phyloP scores from a whole-genome alignment of 371 early-diverging fungal genomes.

The Apophysomyces ossiformis region DNA sequence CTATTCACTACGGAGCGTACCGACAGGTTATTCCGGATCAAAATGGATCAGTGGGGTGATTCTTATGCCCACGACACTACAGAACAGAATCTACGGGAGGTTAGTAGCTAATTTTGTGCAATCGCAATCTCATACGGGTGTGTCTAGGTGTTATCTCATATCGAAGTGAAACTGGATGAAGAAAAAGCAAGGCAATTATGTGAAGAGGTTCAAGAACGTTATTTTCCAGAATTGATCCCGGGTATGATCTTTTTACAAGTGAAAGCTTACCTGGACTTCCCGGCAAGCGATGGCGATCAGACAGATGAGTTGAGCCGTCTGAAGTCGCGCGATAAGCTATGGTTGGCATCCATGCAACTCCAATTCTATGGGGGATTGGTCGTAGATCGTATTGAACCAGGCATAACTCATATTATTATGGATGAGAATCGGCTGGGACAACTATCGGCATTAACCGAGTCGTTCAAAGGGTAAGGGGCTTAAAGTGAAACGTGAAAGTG shows the following conservation, averaged over 20 bases:
- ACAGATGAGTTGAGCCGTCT: constrained; percentile 27
- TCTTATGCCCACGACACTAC: constrained; percentile 63
- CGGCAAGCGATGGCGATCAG: constrained; percentile 9
- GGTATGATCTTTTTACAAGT: constrained; percentile 37
- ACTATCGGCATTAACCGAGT: constrained; percentile 20
- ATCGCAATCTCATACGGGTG: constrained; percentile 8
- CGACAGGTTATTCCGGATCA: constrained; percentile 39
- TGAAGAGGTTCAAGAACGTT: constrained; percentile 29
- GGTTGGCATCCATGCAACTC: constrained; percentile 16
- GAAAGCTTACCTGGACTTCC: constrained; percentile 32
- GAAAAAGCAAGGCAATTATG: constrained; percentile 16
- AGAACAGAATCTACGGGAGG: constrained; percentile 57
- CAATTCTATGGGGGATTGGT: constrained; percentile 33
- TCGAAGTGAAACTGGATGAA: constrained; percentile 3
- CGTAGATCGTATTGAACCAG: constrained; percentile 8
- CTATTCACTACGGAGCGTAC: constrained; percentile 58
- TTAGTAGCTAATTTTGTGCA: constrained; percentile 20
- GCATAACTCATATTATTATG: constrained; percentile 43
- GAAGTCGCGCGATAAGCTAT: constrained; percentile 24
- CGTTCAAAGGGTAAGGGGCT: constrained; percentile 21
- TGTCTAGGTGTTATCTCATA: constrained; percentile 20
- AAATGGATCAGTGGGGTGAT: constrained; percentile 73
- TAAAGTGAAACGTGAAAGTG: not conserved
- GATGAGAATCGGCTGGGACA: constrained; percentile 24
- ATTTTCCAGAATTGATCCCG: constrained; percentile 30